phyloP scores from a whole-genome alignment of 2,329 filamentous ascomycete genomes.

The Penicillium frequentans region DNA sequence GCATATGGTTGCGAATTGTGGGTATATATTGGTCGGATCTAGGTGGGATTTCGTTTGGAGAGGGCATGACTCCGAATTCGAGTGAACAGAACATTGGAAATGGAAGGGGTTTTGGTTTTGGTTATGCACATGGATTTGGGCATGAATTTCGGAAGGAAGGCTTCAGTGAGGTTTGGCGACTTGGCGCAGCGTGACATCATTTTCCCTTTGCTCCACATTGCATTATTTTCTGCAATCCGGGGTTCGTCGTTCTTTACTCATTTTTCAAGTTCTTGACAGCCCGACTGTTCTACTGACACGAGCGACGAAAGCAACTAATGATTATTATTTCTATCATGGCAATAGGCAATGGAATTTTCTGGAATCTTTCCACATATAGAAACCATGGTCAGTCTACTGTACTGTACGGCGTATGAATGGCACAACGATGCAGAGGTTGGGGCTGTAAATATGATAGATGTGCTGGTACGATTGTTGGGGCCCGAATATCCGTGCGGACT shows the following conservation, averaged over 20 bases:
- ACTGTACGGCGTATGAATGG: too few species aligned
- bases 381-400: too few species aligned
- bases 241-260: neutral
- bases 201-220: neutral
- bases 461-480: neutral
- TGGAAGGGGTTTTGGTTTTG: neutral
- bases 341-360: neutral
- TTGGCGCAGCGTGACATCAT: neutral
- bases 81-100: neutral
- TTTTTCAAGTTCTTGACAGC: neutral
- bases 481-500: neutral
- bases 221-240: neutral
- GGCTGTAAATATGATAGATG: neutral
- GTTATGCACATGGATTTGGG: neutral
- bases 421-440: neutral
- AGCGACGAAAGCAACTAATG: slow-evolving; percentile 10
- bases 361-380: neutral
- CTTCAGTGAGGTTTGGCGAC: neutral
- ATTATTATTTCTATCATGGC: neutral
- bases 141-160: neutral
- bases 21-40: neutral
- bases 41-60: neutral
- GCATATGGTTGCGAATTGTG: too few species aligned
- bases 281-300: slow-evolving; percentile 10
- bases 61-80: neutral